Percentiles rank a stretch among this genome's conserved stretches.
These are phyloP conservation scores for Marasmius oreades DNA, from an alignment of 1,284 basidiomycete genomes.

Conservation along the genomic window DNA sequence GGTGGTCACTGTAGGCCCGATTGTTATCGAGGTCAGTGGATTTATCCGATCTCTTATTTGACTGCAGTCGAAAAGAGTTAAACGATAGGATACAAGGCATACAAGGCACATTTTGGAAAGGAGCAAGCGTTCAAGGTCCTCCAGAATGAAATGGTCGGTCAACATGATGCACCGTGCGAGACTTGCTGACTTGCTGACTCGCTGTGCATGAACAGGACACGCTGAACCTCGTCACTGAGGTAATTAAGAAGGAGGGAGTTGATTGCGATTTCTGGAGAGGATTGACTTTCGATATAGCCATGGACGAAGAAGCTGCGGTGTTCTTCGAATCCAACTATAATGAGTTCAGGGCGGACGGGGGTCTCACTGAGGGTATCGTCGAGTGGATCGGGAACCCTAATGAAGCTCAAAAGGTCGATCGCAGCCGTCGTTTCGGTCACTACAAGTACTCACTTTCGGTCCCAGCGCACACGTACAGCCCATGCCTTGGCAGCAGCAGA, in stretches of 20 bases:
- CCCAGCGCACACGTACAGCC: slow-evolving; percentile 19
- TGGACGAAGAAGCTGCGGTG: slow-evolving; percentile 20
- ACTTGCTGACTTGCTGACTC: neutral
- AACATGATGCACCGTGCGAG: neutral
- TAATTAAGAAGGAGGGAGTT: slow-evolving; percentile 23
- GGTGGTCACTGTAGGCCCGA: slow-evolving; percentile 27
- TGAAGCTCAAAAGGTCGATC: slow-evolving; percentile 18
- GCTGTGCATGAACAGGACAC: slow-evolving; percentile 18
- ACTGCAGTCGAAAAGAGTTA: neutral
- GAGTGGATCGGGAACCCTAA: slow-evolving; percentile 21
- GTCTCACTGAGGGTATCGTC: slow-evolving; percentile 21
- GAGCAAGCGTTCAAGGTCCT: slow-evolving; percentile 28
- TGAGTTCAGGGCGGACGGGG: slow-evolving; percentile 24
- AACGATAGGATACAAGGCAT: slow-evolving; percentile 21
- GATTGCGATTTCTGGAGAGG: slow-evolving; percentile 30
- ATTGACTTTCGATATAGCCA: slow-evolving; percentile 21
- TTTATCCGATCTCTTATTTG: neutral
- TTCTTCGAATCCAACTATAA: slow-evolving; percentile 17
- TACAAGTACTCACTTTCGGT: neutral
- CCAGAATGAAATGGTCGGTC: slow-evolving; percentile 22
- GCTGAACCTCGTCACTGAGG: slow-evolving; percentile 20
- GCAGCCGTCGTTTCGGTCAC: neutral
- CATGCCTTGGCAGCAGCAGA: slow-evolving; percentile 19
- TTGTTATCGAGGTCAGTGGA: slow-evolving; percentile 23
- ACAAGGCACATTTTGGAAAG: slow-evolving; percentile 23